A percentile compares a stretch with the other conserved stretches of the same genome.
Evolutionary conservation across 1,284 basidiomycete genomes (phyloP).

Genomic region (Naganishia sp.): DNA sequence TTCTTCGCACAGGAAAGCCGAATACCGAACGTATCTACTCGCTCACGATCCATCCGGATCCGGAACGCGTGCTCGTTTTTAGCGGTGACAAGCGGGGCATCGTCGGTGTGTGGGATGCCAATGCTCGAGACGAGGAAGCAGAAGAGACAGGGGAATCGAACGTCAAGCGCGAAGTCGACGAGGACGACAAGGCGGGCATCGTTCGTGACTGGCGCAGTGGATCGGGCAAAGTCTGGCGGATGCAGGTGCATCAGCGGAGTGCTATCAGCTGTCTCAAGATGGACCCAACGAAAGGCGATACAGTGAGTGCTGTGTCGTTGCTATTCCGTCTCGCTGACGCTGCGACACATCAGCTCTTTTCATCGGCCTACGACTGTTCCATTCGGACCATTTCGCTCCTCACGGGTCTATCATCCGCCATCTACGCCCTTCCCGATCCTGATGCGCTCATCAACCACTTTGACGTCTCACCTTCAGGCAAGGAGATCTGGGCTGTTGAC

Average conservation of each 20-base stretch:
- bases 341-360: constrained; percentile 47
- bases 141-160: not conserved
- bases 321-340: too few species aligned
- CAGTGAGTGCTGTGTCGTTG: constrained; percentile 40
- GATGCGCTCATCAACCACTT: constrained; percentile 56
- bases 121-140: constrained; percentile 11
- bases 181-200: constrained; percentile 38
- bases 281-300: constrained; percentile 48
- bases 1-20: constrained; percentile 51
- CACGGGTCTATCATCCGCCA: constrained; percentile 47
- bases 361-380: constrained; percentile 56
- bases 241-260: constrained; percentile 52
- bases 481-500: constrained; percentile 54
- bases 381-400: constrained; percentile 54
- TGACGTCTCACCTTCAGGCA: constrained; percentile 53
- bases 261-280: constrained; percentile 53
- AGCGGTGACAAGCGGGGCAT: constrained; percentile 56
- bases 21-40: constrained; percentile 55
- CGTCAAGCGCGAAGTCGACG: constrained; percentile 36
- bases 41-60: constrained; percentile 55
- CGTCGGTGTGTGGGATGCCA: constrained; percentile 49
- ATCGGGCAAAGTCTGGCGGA: constrained; percentile 51
- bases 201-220: constrained; percentile 30
- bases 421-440: constrained; percentile 53
- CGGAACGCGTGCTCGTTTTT: constrained; percentile 53